Evolutionary conservation across 352 stramenopile genomes (phyloP), one percentile per base, ranked within the genome.

Genomic region (Pythium guiyangense): DNA sequence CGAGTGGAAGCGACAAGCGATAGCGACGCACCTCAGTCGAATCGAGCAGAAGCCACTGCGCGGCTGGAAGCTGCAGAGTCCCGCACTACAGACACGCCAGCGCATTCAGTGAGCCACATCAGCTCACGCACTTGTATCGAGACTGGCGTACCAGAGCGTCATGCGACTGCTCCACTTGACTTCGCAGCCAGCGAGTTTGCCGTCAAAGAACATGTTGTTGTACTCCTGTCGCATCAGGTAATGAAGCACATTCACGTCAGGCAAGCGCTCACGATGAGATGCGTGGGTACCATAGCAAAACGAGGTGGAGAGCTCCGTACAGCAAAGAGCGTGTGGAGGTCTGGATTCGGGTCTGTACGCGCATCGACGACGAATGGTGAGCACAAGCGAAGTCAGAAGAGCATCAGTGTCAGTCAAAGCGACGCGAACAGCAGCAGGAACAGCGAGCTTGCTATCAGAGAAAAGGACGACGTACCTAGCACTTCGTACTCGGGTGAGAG

Each of bases 151-250:
- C 80, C 88, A 96, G 20, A 95, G 69, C 43, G 88, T 96, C 88
- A 96, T 96, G 56, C 84, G 81, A 54, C 77, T 88, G 66, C 84
- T 95, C 88, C 88, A 96, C 53, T 92, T 95, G 57, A 96, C 74
- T 54, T 92, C 82, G 60, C 86, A 94, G 22, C 79, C 81, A 18
- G 67, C 66, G 31, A 96, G 70, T 57, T 74, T 80, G 6, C 72
- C 75, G 47, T 92, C 74, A 35, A 96, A 96, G 68, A 95, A 96
- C 62, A 92, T 54, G 29, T 15, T 49, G 51, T 96, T 87, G 68
- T 89, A 96, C 62, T 93, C 77, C 86, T 52, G 18, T 39, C 27
- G 9, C 22, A 10, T 50, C 25, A 50, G 9, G 15, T 95, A n/a
- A n/a, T n/a, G n/a, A n/a, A n/a, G n/a, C n/a, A n/a, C n/a, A n/a